Conservation (phyloP, 2,329 filamentous ascomycete species). For the Cercospora beticola region DNA sequence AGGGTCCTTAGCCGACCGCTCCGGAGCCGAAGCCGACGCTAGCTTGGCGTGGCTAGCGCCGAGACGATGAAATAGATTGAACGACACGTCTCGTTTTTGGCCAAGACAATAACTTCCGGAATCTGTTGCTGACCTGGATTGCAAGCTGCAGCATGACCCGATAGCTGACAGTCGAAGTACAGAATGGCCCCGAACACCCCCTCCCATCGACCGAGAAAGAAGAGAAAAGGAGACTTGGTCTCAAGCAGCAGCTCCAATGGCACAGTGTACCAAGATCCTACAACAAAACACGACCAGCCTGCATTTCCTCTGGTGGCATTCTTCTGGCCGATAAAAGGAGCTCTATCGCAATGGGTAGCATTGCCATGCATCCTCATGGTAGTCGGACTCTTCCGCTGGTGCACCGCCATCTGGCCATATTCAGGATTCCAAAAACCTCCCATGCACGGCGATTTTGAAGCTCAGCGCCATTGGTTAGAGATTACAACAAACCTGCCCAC, state of each 20-base stretch:
- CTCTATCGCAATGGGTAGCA: conserved; percentile 83
- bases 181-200: conserved; percentile 32
- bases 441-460: conserved; percentile 96
- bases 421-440: conserved; percentile 83
- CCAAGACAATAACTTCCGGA: neutral
- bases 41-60: neutral
- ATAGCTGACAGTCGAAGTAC: conserved; percentile 10
- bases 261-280: conserved; percentile 46
- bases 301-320: conserved; percentile 92
- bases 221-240: conserved; percentile 43
- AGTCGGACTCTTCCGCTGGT: conserved; percentile 90
- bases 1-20: neutral
- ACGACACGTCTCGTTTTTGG: conserved; percentile 1
- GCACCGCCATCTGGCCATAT: conserved; percentile 88
- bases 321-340: conserved; percentile 81
- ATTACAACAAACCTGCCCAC: conserved; percentile 84
- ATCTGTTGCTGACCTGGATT: neutral
- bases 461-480: conserved; percentile 99
- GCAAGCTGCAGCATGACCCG: conserved; percentile 13
- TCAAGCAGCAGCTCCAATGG: conserved; percentile 43
- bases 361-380: conserved; percentile 85
- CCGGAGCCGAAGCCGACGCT: neutral
- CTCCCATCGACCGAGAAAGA: conserved; percentile 41
- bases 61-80: conserved; percentile 2
- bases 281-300: conserved; percentile 55